These are phyloP conservation scores for Plasmodium fragile DNA, from an alignment of 169 alveolate genomes.

Conservation along the genomic window DNA sequence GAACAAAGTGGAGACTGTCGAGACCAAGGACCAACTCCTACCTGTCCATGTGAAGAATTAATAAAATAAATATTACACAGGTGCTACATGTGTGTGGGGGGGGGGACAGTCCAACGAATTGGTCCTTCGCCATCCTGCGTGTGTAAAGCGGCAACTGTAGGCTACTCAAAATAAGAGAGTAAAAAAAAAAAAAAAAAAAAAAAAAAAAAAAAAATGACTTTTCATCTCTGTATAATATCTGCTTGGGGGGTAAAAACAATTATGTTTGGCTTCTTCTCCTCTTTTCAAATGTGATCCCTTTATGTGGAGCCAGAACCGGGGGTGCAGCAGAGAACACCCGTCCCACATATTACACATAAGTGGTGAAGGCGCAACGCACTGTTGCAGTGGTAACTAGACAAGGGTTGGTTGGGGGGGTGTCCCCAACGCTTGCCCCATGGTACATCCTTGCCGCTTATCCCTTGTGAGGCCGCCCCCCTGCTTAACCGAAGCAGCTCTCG, in stretches of 20 bases:
- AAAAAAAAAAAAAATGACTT: not conserved
- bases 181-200: no score
- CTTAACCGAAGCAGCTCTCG: constrained; percentile 84
- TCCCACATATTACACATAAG: not conserved
- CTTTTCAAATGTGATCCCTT: not conserved
- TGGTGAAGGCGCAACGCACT: not conserved
- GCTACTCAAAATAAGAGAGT: not conserved
- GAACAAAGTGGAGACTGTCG: not conserved
- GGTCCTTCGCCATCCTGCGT: not conserved
- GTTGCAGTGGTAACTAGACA: not conserved
- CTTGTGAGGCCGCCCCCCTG: not conserved
- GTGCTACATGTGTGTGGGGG: not conserved
- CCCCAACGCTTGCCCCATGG: not conserved
- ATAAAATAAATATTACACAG: not conserved
- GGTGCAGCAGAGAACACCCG: not conserved
- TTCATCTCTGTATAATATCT: not conserved
- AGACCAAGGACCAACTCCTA: not conserved
- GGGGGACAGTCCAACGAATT: not conserved
- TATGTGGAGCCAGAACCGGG: not conserved
- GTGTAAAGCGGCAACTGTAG: not conserved
- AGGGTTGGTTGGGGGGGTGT: not conserved
- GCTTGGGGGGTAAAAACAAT: not conserved
- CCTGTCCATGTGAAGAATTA: not conserved
- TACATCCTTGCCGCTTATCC: not conserved
- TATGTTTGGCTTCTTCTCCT: not conserved